Evolutionary conservation across 352 stramenopile genomes (phyloP), one percentile per base, ranked within the genome.

Genomic region (Pythium phragmiticola): DNA sequence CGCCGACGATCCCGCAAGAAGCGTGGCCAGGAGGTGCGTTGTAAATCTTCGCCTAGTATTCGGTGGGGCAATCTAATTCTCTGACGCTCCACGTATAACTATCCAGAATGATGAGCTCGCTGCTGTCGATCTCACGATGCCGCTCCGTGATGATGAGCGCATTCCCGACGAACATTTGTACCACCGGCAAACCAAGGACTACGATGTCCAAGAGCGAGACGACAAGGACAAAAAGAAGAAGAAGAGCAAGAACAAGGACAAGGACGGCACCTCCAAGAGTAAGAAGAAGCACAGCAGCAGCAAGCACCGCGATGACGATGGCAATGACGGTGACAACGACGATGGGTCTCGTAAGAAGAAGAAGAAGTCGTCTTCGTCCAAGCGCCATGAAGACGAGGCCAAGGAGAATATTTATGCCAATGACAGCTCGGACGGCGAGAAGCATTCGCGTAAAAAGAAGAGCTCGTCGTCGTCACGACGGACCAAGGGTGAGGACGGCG

Each of bases 111-210:
- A 89, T 39, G 76, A 92, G 51, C 62, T 95, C 64, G 70, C 84
- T 47, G 82, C 84, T 2, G 80, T 95, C 11, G 87, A 95, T 56
- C 73, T 95, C 58, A 88, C 76, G 19, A 78, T 90, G 19, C 84
- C 87, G n/a, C 66, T 94, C 13, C 76, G 80, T 26, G 76, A 92
- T 50, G 66, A 92, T 58, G 83, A 92, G 65, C 83, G 80, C 65
- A 85, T 92, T 62, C 83, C 82, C 4, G 88, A 94, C 39, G 72
- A 88, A 17, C 83, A 92, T 45, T 88, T 96, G 77, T 90, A 76
- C 68, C 82, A 92, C 68, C 79, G 80, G 17, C 73, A 89, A 58
- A 77, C 75, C 12, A 76, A 72, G 39, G 49, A 77, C 16, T 61
- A 70, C 13, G 71, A 74, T 8, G 54, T 60, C 2, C 61, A 63